These are phyloP conservation scores for Mediolabrus comicus DNA, from an alignment of 108 stramenopile species.

Conservation along the genomic window DNA sequence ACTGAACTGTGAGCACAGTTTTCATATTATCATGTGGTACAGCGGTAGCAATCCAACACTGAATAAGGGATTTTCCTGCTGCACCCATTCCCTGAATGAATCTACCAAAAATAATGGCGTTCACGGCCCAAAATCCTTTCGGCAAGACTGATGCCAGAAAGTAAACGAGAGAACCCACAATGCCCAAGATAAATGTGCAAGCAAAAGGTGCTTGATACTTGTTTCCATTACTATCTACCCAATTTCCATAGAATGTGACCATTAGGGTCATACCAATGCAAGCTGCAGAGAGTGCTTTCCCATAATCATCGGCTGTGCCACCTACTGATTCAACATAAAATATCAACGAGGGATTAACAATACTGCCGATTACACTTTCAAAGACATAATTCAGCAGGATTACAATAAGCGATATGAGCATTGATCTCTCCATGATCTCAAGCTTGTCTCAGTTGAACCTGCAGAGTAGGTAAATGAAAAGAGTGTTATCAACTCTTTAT, in stretches of 20 bases:
- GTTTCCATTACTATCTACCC: slow-evolving; percentile 22
- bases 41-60: slow-evolving; percentile 14
- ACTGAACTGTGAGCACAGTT: background rate
- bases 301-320: slow-evolving; percentile 26
- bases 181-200: slow-evolving; percentile 3
- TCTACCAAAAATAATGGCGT: slow-evolving; percentile 7
- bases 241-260: slow-evolving; percentile 12
- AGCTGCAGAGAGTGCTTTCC: slow-evolving; percentile 6
- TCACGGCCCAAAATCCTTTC: background rate
- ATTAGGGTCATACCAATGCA: slow-evolving; percentile 2
- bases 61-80: slow-evolving; percentile 1
- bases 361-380: background rate
- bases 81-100: slow-evolving; percentile 15
- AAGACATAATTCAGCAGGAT: background rate
- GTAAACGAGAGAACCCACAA: slow-evolving; percentile 21
- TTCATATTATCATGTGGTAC: slow-evolving; percentile 9
- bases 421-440: background rate
- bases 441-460: too few relatives aligned
- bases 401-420: background rate
- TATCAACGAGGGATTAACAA: slow-evolving; percentile 21
- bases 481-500: too few relatives aligned
- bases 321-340: slow-evolving; percentile 23
- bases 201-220: slow-evolving; percentile 18
- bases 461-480: too few relatives aligned
- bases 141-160: slow-evolving; percentile 10